Conservation (phyloP, 352 stramenopile species). For the Pythium grandisporangium region DNA sequence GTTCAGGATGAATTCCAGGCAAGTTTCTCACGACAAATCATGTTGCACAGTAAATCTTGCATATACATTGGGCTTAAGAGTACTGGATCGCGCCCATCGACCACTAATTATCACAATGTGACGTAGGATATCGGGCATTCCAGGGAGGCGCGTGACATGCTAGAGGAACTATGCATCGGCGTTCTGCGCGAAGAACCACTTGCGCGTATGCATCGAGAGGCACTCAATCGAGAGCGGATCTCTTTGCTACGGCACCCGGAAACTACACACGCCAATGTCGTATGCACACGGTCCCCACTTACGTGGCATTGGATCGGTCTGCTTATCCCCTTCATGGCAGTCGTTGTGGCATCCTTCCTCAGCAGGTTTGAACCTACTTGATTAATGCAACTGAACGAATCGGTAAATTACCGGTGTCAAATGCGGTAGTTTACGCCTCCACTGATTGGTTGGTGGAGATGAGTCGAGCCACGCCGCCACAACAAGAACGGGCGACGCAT, state of each 20-base stretch:
- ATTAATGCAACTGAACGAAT: too few relatives aligned
- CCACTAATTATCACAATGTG: slow-evolving; percentile 83
- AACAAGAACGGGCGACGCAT: too few relatives aligned
- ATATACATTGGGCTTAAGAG: too few relatives aligned
- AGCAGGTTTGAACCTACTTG: neutral
- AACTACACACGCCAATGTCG: neutral
- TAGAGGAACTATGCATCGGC: slow-evolving; percentile 86
- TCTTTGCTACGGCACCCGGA: slow-evolving; percentile 16
- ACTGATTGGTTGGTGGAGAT: too few relatives aligned
- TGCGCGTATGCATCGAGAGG: slow-evolving; percentile 3
- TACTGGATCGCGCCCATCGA: slow-evolving; percentile 28
- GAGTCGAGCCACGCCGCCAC: too few relatives aligned
- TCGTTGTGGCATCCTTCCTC: too few relatives aligned
- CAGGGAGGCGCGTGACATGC: slow-evolving; percentile 75
- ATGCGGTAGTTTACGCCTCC: slow-evolving; percentile 1
- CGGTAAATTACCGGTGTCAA: too few relatives aligned
- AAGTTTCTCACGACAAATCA: neutral
- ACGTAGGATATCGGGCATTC: slow-evolving; percentile 90
- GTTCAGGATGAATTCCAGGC: slow-evolving; percentile 69
- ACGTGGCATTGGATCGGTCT: neutral
- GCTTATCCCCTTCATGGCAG: neutral
- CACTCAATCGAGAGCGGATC: slow-evolving; percentile 13
- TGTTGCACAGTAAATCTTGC: too few relatives aligned
- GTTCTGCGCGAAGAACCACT: slow-evolving; percentile 31
- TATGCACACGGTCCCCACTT: neutral